A percentile compares a stretch with the other conserved stretches of the same genome.
These are phyloP conservation scores for Thalassiosira hispida DNA, from an alignment of 352 stramenopile genomes.

Conservation along the genomic window DNA sequence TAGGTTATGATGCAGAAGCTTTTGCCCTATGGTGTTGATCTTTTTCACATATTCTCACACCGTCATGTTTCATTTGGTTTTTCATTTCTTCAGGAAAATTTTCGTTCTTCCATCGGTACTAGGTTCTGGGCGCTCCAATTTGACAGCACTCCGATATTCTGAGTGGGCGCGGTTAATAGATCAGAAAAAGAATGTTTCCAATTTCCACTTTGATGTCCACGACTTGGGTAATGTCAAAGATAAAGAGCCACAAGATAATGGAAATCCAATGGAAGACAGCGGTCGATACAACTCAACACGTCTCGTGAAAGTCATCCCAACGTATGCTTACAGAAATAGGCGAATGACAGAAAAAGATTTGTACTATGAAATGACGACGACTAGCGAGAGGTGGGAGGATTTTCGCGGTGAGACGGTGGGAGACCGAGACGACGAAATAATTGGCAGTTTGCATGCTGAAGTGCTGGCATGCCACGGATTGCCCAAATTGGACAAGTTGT, in stretches of 20 bases:
- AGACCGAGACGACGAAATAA: constrained; percentile 37
- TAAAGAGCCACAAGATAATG: not conserved
- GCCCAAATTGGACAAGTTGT: constrained; percentile 50
- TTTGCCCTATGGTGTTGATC: not conserved
- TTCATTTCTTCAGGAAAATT: constrained; percentile 33
- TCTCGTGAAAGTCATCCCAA: constrained; percentile 58
- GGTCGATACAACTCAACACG: constrained; percentile 20
- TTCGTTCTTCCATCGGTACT: constrained; percentile 20
- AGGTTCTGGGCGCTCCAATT: not conserved
- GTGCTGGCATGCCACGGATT: constrained; percentile 74
- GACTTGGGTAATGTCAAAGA: not conserved
- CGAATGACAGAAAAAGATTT: constrained; percentile 58
- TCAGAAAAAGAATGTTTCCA: constrained; percentile 41
- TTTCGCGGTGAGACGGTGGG: constrained; percentile 15
- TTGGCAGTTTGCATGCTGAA: constrained; percentile 72
- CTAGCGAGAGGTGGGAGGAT: constrained; percentile 45
- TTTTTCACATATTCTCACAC: constrained; percentile 12
- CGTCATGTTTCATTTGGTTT: not conserved
- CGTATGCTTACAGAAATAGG: constrained; percentile 72
- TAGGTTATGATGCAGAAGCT: constrained; percentile 5
- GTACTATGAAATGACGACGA: constrained; percentile 38
- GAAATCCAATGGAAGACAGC: constrained; percentile 2
- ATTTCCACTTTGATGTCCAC: constrained; percentile 27
- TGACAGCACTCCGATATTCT: constrained; percentile 40
- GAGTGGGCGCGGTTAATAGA: constrained; percentile 48